Evolutionary conservation across 495 filamentous ascomycete species (phyloP), one percentile per base, ranked within the genome.

Genomic region (Cercophora newfieldiana): DNA sequence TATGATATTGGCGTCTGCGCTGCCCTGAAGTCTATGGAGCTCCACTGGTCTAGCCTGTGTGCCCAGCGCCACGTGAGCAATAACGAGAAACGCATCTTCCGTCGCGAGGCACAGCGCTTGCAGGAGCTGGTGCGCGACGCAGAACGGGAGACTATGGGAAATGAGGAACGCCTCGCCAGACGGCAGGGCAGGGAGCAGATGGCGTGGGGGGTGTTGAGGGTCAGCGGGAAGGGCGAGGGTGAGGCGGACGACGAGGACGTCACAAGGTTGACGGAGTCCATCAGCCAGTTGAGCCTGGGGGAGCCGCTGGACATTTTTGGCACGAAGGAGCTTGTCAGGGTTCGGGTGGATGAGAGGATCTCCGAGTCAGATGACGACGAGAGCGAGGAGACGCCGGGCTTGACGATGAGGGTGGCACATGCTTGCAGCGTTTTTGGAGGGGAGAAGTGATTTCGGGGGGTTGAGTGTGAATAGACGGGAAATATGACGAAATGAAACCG

Each of bases 21-120:
- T 4, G 62, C 66, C 1, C 59, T 68, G 1, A 37, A 68, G 50
- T 62, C 50, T 51, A 62, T 68, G 65, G 21, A 21, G 16, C 25
- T 44, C 6, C 48, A 66, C 30, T 68, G 65, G 68, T 10, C 18
- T 0, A 18, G 14, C 18, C 58, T 48, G 16, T 19, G 59, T 6
- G 12, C 37, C 0, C 33, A 62, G 37, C 33, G 21, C 7, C 59
- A 71, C 22, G 21, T 66, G 12, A 71, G 68, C 59, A 60, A n/a
- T 37, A n/a, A 19, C 26, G 68, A 71, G 65, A 66, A 65, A 47
- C 62, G 68, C 31, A 71, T 71, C 26, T 71, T 68, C 49, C 30
- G 16, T 26, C 51, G 62, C n/a, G 68, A 71, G 58, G 65, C 65
- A 6, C 57, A 64, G 58, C 54, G 54, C 6, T 25, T 57, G 54